Base-by-base conservation (phyloP, 1,139 yeast genomes). In the Protomyces gravidus region DNA sequence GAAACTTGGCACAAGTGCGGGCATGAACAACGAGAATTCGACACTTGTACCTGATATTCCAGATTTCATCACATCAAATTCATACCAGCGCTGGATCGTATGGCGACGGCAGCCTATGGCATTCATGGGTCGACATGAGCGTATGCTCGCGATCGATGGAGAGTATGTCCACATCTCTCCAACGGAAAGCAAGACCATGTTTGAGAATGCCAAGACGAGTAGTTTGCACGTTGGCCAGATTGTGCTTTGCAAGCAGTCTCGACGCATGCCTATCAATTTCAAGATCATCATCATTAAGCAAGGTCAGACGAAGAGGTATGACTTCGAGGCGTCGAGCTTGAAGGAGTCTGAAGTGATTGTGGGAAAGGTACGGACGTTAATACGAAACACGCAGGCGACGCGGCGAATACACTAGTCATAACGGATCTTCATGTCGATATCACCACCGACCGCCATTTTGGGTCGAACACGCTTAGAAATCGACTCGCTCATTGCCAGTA, bases 91-190 rank as follows among this genome's bases (percentile, higher is more conserved):
- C 65, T 82, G 90, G 81, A 85, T 82, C 45, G 95, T 92, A 0
- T 88, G 89, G 87, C 79, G 97, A 66, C 81, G 94, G 63, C 92
- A 89, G 68, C 89, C 84, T 55, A 83, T 90, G 76, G 84, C 95
- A 0, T 85, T 92, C 67, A 81, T 86, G 64, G 83, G 84, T 61
- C 80, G 89, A 58, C 88, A 89, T 63, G 96, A 90, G 65, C 82
- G 94, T 66, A 81, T 89, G 1, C 75, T 92, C 52, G 90, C 95
- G 1, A 81, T 92, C 47, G 97, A 92, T 71, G 97, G 97, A 19
- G 96, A 89, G 68, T 90, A 89, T 68, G 83, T 92, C 15, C 94
- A 90, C 69, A 80, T 92, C 58, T 83, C 90, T 67, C 97, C 97
- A 1, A 83, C 90, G 1, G 87, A 85, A 63, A 83, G 83, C 59